Evolutionary conservation across 2,329 filamentous ascomycete genomes (phyloP).

Genomic region (Sporothrix curviconia): DNA sequence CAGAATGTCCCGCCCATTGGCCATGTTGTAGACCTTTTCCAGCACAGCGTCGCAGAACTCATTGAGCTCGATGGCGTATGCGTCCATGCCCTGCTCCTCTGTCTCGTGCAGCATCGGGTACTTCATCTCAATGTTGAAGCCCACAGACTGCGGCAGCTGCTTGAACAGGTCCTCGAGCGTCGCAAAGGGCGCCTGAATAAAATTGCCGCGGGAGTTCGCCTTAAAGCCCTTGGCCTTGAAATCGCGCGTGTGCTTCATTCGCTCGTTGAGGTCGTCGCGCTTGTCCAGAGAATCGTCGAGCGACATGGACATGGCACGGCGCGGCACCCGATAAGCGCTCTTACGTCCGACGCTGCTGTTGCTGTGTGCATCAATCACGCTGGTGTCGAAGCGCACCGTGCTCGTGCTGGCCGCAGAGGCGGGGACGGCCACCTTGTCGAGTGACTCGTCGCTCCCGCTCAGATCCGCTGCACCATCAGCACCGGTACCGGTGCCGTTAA

Average conservation of each 20-base stretch:
- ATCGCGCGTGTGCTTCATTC: conserved; percentile 95
- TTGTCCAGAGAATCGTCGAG: conserved; percentile 26
- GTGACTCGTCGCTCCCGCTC: not conserved
- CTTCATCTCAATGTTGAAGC: conserved; percentile 97
- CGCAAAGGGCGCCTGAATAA: conserved; percentile 92
- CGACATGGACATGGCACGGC: conserved; percentile 51
- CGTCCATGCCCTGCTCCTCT: conserved; percentile 94
- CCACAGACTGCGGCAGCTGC: conserved; percentile 72
- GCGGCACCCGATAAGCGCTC: conserved; percentile 23
- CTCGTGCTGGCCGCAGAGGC: not conserved
- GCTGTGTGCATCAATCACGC: conserved; percentile 19
- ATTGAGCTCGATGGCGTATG: conserved; percentile 91
- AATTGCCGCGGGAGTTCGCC: conserved; percentile 85
- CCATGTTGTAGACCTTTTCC: conserved; percentile 80
- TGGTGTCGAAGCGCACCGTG: conserved; percentile 13
- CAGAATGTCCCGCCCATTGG: conserved; percentile 79
- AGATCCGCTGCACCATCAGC: not conserved
- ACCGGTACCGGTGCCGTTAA: not conserved
- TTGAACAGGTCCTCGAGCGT: conserved; percentile 90
- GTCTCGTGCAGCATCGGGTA: conserved; percentile 97
- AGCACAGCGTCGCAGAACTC: conserved; percentile 93
- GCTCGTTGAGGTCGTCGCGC: conserved; percentile 53
- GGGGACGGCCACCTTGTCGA: not conserved
- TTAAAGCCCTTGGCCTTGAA: conserved; percentile 96
- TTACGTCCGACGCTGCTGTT: not conserved